Percentiles rank a stretch among this genome's conserved stretches.
Conservation (phyloP, 768 basidiomycete species). For the Podaxis sp. region DNA sequence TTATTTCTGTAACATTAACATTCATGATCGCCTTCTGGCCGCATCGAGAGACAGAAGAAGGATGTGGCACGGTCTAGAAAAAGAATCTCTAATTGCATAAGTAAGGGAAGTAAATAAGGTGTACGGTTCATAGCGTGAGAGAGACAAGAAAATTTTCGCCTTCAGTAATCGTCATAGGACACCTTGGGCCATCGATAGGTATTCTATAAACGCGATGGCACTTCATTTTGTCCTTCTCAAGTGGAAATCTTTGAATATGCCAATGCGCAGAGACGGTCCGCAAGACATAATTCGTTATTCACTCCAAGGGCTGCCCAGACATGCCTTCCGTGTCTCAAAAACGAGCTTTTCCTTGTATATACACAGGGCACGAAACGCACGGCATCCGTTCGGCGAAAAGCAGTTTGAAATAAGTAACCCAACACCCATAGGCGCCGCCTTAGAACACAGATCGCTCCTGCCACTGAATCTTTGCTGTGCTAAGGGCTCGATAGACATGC, state of each 20-base stretch:
- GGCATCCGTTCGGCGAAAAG: not conserved
- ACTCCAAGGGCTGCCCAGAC: not conserved
- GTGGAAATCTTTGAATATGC: not conserved
- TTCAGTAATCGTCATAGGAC: not conserved
- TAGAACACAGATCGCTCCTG: not conserved
- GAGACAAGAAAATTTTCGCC: not conserved
- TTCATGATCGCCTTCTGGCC: slow-evolving; percentile 7
- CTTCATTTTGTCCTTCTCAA: not conserved
- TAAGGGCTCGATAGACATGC: not conserved
- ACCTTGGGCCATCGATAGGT: not conserved
- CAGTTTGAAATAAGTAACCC: not conserved
- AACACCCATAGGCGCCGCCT: not conserved
- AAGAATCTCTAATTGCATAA: not conserved
- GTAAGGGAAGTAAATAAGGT: not conserved
- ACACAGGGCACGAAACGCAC: not conserved
- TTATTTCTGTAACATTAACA: slow-evolving; percentile 10
- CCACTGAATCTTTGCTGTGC: not conserved
- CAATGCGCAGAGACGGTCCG: not conserved
- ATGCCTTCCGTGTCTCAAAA: not conserved
- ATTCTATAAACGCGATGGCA: not conserved
- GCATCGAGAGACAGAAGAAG: slow-evolving; percentile 5
- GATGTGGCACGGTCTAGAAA: not conserved
- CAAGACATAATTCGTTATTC: not conserved
- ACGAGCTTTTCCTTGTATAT: not conserved
- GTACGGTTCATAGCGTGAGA: not conserved